Evolutionary conservation across 192 early-diverging fungal genomes (phyloP), one percentile per base, ranked within the genome.

Genomic region (Geranomyces variabilis): DNA sequence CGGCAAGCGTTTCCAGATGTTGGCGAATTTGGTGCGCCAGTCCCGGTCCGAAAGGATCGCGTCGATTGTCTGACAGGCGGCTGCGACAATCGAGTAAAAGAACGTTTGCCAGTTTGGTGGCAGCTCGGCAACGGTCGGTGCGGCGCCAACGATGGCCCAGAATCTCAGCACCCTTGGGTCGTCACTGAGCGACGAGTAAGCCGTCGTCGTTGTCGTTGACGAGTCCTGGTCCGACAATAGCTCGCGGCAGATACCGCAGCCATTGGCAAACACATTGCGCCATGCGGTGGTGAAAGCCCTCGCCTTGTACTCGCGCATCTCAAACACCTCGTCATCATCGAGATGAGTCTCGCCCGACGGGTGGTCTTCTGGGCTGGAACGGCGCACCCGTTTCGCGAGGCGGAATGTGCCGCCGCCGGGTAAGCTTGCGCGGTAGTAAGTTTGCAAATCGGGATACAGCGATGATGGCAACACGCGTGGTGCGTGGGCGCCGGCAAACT

Each of bases 1-100:
- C 14, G 79, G 79, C 41, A 80, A 31, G 22, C 72, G 69, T 22
- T 63, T 67, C 70, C 67, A 76, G 31, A 80, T 74, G 26, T 47
- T 31, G 9, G 41, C 48, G n/a, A 76, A 69, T 64, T 77, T 80
- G 1, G 41, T 55, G 24, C 79, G 47, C 79, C 79, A 80, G 13
- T 66, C 68, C 15, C 10, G 46, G 47, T 80, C 75, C 29, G 75
- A 75, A 10, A 80, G 60, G 28, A 76, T 55, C 44, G 70, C 69
- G 66, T 80, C 78, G 46, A 80, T 60, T 1, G 66, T 69, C 17
- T 74, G 60, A 1, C 70, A 72, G 9, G 69, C 15, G 10, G 74
- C 78, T n/a, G 21, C 41, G 34, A 46, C 17, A 45, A 80, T 31
- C 5, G 30, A 30, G 21, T 74, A 63, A 22, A 73, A 61, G 36